Base-by-base conservation (phyloP, 176 grass and related monocot genomes). In the Eleusine indica region DNA sequence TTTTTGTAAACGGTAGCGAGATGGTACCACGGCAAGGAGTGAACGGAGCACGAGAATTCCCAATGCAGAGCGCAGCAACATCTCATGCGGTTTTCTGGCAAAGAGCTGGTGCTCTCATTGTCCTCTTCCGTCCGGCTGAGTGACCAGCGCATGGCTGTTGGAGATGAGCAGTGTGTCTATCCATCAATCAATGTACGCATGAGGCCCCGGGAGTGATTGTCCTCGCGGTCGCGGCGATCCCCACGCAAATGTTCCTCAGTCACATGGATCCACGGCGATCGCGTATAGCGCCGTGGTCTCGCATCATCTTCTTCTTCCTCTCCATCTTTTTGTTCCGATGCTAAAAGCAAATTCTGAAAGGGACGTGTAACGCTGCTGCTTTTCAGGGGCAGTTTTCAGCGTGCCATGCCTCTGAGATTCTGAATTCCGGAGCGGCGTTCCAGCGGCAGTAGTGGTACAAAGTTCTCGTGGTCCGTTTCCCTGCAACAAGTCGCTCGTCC, bases 261-360 rank as follows among this genome's bases (percentile, higher is more conserved):
- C 32, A 35, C 32, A 35, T 35, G 32, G 32, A 35, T 35, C 32
- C 32, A 35, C 32, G 32, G 53, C 53, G 53, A 57, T 57, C 83
- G 67, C 65, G 17, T 49, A 7, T 22, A 15, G 18, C 46, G 53
- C 39, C 11, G 32, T 35, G 32, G 32, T 35, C 32, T 35, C 18
- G 22, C 38, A 18, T 10, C 47, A 14, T 14, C 51, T 52, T 41
- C 21, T 67, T 41, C 53, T 52, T 37, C 4, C 1, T n/a, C 48
- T 10, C 18, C 67, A 65, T 71, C 62, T 48, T 80, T 53, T 89
- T 89, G 82, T 84, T 89, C 82, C 16, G 75, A 89, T 8, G 70
- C 82, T n/a, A 18, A 40, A 25, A 54, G 76, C 30, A 28, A 84
- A 80, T 80, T 76, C 82, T 60, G 81, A 84, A 42, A 84, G 70